Conservation (phyloP, 2,329 filamentous ascomycete species). For the Penicillium sumatraense region DNA sequence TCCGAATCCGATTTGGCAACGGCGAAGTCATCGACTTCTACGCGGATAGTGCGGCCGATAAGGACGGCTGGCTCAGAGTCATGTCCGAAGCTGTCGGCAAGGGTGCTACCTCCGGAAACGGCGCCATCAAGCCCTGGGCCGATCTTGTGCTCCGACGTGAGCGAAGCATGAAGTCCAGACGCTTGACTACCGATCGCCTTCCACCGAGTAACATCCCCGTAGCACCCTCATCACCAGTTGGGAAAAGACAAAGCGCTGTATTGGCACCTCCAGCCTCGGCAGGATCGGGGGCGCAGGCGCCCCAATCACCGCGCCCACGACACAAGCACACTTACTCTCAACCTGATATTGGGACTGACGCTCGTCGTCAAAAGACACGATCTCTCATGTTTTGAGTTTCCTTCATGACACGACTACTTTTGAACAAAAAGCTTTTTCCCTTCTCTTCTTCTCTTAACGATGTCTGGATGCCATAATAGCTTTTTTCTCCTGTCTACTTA, state of each 20-base stretch:
- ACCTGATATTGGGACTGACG: slow-evolving; percentile 41
- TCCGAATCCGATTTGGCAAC: slow-evolving; percentile 97
- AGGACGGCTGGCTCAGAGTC: slow-evolving; percentile 93
- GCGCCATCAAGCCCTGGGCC: slow-evolving; percentile 62
- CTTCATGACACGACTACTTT: slow-evolving; percentile 6
- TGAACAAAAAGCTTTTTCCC: slow-evolving; percentile 17
- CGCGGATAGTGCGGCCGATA: slow-evolving; percentile 83
- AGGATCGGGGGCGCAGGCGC: slow-evolving; percentile 33
- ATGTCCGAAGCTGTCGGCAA: slow-evolving; percentile 73
- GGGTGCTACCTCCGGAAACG: slow-evolving; percentile 48
- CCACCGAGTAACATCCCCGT: slow-evolving; percentile 22
- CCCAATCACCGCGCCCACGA: slow-evolving; percentile 36
- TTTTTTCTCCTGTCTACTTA: slow-evolving; percentile 18
- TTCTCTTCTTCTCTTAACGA: slow-evolving; percentile 31
- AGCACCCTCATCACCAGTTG: slow-evolving; percentile 26
- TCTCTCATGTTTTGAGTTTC: slow-evolving; percentile 45
- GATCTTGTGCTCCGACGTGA: slow-evolving; percentile 62
- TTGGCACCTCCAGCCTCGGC: slow-evolving; percentile 27
- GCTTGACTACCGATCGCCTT: slow-evolving; percentile 33
- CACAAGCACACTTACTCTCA: slow-evolving; percentile 48
- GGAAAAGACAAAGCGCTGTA: slow-evolving; percentile 28
- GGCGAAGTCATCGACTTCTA: slow-evolving; percentile 99
- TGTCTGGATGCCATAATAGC: slow-evolving; percentile 30
- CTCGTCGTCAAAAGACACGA: slow-evolving; percentile 46
- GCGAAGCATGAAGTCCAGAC: slow-evolving; percentile 40